phyloP scores from a whole-genome alignment of 257 asterid genomes.

The Henckelia pumila region DNA sequence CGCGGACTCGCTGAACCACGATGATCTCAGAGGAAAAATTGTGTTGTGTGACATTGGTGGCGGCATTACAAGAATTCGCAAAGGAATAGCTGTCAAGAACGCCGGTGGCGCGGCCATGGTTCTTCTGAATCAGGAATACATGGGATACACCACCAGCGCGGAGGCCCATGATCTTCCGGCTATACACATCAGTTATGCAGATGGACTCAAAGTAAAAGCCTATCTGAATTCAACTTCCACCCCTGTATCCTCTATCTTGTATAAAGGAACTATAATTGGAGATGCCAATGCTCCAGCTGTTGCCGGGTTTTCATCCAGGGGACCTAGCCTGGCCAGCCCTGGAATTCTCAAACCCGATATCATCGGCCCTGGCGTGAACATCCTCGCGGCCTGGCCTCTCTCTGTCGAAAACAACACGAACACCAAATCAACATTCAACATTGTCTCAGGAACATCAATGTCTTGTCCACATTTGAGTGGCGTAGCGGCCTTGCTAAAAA shows the following conservation, averaged over 20 bases:
- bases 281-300: conserved; percentile 29
- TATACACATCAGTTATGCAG: conserved; percentile 37
- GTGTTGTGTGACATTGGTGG: conserved; percentile 48
- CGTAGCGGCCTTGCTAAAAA: conserved; percentile 46
- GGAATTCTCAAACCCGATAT: conserved; percentile 48
- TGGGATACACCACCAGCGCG: conserved; percentile 33
- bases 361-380: too few species aligned
- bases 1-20: conserved; percentile 26
- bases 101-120: conserved; percentile 55
- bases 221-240: conserved; percentile 37
- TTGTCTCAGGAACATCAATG: conserved; percentile 53
- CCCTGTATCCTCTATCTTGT: conserved; percentile 32
- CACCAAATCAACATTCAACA: conserved; percentile 31
- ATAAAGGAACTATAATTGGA: conserved; percentile 38
- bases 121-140: conserved; percentile 32
- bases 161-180: conserved; percentile 48
- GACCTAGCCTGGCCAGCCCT: conserved; percentile 46
- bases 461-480: conserved; percentile 56
- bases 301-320: conserved; percentile 46
- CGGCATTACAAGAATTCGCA: conserved; percentile 30
- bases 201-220: conserved; percentile 31
- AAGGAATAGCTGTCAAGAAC: conserved; percentile 41
- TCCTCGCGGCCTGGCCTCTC: conserved; percentile 44
- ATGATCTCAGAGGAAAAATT: conserved; percentile 37
- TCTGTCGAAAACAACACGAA: conserved; percentile 35